phyloP scores from a whole-genome alignment of 305 asterid genomes.

The Ilex paraguariensis region DNA sequence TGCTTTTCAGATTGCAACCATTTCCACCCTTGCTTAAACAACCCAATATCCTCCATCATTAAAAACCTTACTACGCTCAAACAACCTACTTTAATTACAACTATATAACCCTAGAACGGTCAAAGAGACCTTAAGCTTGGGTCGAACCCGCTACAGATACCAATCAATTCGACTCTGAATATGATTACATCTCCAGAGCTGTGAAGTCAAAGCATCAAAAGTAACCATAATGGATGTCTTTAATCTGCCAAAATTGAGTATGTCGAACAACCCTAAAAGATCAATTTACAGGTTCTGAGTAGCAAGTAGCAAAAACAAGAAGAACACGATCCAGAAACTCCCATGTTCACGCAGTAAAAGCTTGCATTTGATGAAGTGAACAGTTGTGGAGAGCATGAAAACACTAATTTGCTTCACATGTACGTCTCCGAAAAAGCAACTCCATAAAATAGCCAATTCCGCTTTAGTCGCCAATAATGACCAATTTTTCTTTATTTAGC shows the following conservation, averaged over 20 bases:
- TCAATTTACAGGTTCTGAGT: too few relatives aligned
- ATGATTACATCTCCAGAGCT: constrained; percentile 22
- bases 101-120: neutral
- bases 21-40: constrained; percentile 85
- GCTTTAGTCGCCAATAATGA: constrained; percentile 46
- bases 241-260: too few relatives aligned
- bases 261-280: too few relatives aligned
- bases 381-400: constrained; percentile 29
- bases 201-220: constrained; percentile 7
- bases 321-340: constrained; percentile 52
- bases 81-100: neutral
- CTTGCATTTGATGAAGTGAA: constrained; percentile 29
- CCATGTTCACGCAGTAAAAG: constrained; percentile 41
- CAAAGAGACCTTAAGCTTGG: too few relatives aligned
- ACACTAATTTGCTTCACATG: constrained; percentile 64
- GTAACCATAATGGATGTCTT: too few relatives aligned
- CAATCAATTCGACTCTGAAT: constrained; percentile 20
- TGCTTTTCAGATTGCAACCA: constrained; percentile 80
- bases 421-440: constrained; percentile 66
- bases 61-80: constrained; percentile 11
- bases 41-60: constrained; percentile 94
- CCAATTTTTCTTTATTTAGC: constrained; percentile 8
- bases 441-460: constrained; percentile 50
- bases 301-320: too few relatives aligned
- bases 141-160: constrained; percentile 11